phyloP scores from a whole-genome alignment of 2,329 filamentous ascomycete species.

The Onygenales sp. region DNA sequence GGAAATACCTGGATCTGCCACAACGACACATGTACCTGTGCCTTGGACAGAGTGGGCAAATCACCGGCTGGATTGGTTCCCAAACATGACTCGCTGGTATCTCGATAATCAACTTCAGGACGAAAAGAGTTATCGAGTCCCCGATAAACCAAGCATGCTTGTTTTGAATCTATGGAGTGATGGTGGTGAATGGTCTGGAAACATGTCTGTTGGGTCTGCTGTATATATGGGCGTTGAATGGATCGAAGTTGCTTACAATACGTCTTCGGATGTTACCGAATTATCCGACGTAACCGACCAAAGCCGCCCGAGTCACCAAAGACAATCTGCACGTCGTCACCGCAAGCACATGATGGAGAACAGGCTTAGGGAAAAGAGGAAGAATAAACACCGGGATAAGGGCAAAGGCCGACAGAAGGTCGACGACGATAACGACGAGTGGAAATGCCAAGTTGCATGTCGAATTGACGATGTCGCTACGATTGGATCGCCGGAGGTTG shows the following conservation, averaged over 20 bases:
- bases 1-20: conserved; percentile 25
- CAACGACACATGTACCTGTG: conserved; percentile 19
- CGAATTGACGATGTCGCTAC: conserved; percentile 11
- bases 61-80: conserved; percentile 34
- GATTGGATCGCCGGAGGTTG: conserved; percentile 10
- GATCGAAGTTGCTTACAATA: conserved; percentile 33
- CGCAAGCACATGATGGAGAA: background rate
- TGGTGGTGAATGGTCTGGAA: conserved; percentile 33
- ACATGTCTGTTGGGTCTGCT: conserved; percentile 27
- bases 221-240: conserved; percentile 33
- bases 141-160: conserved; percentile 26
- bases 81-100: conserved; percentile 27
- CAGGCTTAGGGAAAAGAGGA: background rate
- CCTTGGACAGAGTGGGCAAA: conserved; percentile 33
- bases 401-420: conserved; percentile 11
- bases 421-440: conserved; percentile 18
- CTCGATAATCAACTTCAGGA: conserved; percentile 22
- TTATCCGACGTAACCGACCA: background rate
- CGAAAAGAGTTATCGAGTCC: conserved; percentile 27
- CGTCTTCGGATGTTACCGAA: background rate
- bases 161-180: conserved; percentile 36
- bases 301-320: background rate
- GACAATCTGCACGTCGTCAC: background rate
- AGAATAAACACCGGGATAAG: background rate
- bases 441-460: conserved; percentile 11